Conservation (phyloP, 2,329 filamentous ascomycete genomes). For the Zelopaecilomyces penicillatus region DNA sequence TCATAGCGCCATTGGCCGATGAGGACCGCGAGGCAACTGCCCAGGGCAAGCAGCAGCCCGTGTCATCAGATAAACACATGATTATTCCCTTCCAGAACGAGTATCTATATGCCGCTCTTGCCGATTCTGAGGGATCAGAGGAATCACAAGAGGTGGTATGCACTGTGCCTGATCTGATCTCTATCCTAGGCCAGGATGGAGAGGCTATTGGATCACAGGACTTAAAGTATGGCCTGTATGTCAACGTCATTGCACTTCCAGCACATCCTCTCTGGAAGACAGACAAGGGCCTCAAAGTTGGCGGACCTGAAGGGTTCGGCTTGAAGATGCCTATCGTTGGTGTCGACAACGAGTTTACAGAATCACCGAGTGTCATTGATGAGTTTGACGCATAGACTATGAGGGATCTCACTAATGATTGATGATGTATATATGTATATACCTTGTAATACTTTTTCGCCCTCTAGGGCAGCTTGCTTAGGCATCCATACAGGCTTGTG, state of each 20-base stretch:
- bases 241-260: conserved; percentile 41
- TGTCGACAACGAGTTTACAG: conserved; percentile 29
- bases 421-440: too few relatives aligned
- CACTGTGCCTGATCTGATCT: conserved; percentile 29
- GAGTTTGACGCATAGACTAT: conserved; percentile 7
- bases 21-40: conserved; percentile 21
- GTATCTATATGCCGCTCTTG: conserved; percentile 28
- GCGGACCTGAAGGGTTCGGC: conserved; percentile 26
- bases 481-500: background rate
- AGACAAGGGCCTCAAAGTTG: conserved; percentile 23
- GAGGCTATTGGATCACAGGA: conserved; percentile 43
- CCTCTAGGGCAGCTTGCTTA: background rate
- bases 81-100: conserved; percentile 36
- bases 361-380: conserved; percentile 39
- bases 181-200: conserved; percentile 33
- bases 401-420: too few relatives aligned
- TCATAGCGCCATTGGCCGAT: conserved; percentile 23
- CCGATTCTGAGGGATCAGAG: conserved; percentile 22
- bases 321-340: conserved; percentile 21
- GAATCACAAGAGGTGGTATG: conserved; percentile 22
- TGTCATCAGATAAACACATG: conserved; percentile 21
- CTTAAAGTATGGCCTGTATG: conserved; percentile 41
- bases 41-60: conserved; percentile 7
- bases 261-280: conserved; percentile 43
- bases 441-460: too few relatives aligned